Percentiles rank a stretch among this genome's conserved stretches.
Conservation (phyloP, 2,329 filamentous ascomycete genomes). For the Trichoderma koningii region DNA sequence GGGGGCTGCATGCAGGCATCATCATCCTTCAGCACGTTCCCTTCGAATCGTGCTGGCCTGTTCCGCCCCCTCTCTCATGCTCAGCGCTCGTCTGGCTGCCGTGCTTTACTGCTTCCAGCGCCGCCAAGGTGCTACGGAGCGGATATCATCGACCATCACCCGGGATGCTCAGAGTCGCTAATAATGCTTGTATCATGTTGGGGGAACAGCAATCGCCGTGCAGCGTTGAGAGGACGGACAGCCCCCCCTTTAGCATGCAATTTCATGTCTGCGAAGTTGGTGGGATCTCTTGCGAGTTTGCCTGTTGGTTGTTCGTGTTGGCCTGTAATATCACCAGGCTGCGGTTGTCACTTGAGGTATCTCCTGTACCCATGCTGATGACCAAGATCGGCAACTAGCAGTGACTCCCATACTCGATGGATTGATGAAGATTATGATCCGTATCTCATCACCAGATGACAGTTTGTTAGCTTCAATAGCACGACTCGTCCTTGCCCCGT, state of each 20-base stretch:
- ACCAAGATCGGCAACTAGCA: too few relatives aligned
- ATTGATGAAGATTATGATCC: not conserved
- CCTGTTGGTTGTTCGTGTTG: not conserved
- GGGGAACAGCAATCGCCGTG: not conserved
- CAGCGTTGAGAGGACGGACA: too few relatives aligned
- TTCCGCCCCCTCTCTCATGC: not conserved
- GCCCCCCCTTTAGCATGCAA: not conserved
- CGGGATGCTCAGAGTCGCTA: not conserved
- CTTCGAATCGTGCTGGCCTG: not conserved
- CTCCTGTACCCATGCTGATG: too few relatives aligned
- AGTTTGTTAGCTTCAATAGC: not conserved
- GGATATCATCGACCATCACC: not conserved
- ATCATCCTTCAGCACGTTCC: too few relatives aligned
- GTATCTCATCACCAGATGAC: not conserved
- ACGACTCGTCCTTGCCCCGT: constrained; percentile 8
- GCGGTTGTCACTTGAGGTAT: not conserved
- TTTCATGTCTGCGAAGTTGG: not conserved
- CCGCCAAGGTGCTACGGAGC: not conserved
- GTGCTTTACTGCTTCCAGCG: not conserved
- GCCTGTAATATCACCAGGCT: not conserved
- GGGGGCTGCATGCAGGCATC: not conserved
- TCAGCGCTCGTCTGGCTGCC: not conserved
- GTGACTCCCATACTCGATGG: not conserved
- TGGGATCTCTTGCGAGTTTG: not conserved
- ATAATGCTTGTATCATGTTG: too few relatives aligned